These are phyloP conservation scores for Solanum aculeatissimum DNA, from an alignment of 305 asterid genomes.

Conservation along the genomic window DNA sequence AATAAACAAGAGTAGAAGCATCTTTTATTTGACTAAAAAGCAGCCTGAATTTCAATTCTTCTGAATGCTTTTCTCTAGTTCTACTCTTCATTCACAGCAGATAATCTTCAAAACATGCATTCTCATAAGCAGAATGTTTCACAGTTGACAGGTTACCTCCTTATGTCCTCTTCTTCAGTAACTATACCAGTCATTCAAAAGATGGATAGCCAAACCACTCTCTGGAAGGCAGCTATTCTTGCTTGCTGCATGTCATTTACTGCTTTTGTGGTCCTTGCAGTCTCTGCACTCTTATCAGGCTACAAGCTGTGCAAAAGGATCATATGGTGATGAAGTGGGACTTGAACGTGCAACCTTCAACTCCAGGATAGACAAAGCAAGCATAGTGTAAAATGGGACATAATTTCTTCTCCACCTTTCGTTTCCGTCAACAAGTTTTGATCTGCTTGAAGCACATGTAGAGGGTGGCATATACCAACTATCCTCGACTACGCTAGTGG, in stretches of 20 bases:
- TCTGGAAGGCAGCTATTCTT: constrained; percentile 34
- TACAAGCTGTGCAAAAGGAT: constrained; percentile 63
- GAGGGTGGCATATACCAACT: neutral
- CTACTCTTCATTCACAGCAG: neutral
- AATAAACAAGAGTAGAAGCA: neutral
- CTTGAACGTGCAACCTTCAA: neutral
- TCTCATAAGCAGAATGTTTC: neutral
- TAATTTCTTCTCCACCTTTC: neutral
- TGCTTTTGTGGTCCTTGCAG: constrained; percentile 34
- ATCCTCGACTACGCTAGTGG: neutral
- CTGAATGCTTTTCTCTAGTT: neutral
- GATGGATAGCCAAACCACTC: constrained; percentile 18
- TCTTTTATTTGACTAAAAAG: neutral
- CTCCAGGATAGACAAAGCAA: neutral
- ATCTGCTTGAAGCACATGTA: neutral
- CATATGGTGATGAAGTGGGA: constrained; percentile 29
- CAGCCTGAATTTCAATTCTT: neutral
- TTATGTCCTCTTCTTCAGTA: constrained; percentile 56
- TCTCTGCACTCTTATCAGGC: constrained; percentile 48
- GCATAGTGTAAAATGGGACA: neutral
- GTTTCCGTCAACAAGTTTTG: neutral
- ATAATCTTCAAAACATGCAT: neutral
- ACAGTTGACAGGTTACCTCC: constrained; percentile 66
- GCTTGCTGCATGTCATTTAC: constrained; percentile 43
- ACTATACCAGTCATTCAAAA: constrained; percentile 34